These are phyloP conservation scores for Saccharomycopsis oosterbeekiorum DNA, from an alignment of 805 yeast species.

Conservation along the genomic window DNA sequence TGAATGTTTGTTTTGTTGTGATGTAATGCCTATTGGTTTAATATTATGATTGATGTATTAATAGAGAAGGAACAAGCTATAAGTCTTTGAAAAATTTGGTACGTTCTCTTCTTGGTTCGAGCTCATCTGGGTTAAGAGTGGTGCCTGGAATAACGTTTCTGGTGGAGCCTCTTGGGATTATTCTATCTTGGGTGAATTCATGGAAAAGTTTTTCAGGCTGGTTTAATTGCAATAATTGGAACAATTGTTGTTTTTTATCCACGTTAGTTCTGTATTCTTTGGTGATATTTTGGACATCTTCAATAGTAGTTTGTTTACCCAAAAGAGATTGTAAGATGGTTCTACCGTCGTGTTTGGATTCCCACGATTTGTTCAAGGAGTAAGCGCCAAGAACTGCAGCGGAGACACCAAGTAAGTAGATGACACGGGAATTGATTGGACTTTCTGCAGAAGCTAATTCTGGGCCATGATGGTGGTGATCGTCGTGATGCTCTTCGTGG, in stretches of 20 bases:
- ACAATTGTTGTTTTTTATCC: constrained; percentile 2
- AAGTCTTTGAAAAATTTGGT: constrained; percentile 17
- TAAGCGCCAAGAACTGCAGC: constrained; percentile 10
- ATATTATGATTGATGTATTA: not conserved
- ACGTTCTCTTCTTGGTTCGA: constrained; percentile 18
- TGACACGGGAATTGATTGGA: constrained; percentile 5
- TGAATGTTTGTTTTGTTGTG: too few species aligned
- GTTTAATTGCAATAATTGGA: constrained; percentile 15
- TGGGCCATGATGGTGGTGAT: constrained; percentile 16
- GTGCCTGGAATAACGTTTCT: constrained; percentile 17
- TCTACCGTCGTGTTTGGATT: constrained; percentile 4
- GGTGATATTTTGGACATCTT: not conserved
- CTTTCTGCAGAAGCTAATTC: constrained; percentile 13
- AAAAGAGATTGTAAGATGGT: constrained; percentile 9
- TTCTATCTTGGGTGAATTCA: constrained; percentile 12
- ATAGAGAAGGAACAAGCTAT: not conserved
- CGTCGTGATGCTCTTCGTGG: constrained; percentile 14
- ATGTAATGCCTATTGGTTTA: not conserved
- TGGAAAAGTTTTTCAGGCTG: constrained; percentile 17
- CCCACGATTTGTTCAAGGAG: constrained; percentile 6
- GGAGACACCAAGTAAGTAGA: constrained; percentile 6
- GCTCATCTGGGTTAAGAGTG: constrained; percentile 6
- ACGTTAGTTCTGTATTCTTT: constrained; percentile 6
- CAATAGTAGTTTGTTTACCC: constrained; percentile 6
- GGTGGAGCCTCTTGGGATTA: constrained; percentile 12